Conservation (phyloP, 306 rosid species). For the Quercus gilva region DNA sequence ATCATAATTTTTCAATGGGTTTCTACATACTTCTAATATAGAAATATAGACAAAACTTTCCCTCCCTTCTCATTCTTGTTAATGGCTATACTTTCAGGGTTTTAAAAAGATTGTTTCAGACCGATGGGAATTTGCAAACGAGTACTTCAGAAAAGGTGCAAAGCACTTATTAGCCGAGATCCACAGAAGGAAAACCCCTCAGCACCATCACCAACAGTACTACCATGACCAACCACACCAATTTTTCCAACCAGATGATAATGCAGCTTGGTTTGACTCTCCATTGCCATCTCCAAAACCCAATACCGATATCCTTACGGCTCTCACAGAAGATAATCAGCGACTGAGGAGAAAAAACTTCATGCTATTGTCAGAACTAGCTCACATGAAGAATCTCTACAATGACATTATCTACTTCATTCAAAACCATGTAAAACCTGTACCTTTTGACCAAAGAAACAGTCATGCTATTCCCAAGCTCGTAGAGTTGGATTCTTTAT, state of each 20-base stretch:
- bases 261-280: conserved; percentile 27
- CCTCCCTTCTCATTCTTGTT: neutral
- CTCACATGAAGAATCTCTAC: conserved; percentile 83
- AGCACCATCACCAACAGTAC: conserved; percentile 44
- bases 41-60: neutral
- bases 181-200: conserved; percentile 71
- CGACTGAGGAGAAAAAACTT: conserved; percentile 63
- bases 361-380: conserved; percentile 68
- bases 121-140: conserved; percentile 86
- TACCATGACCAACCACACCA: conserved; percentile 32
- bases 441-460: conserved; percentile 28
- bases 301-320: conserved; percentile 40
- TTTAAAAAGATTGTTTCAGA: conserved; percentile 79
- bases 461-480: conserved; percentile 32
- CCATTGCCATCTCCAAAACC: conserved; percentile 37
- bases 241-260: conserved; percentile 34
- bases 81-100: conserved; percentile 41
- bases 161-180: conserved; percentile 57
- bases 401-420: conserved; percentile 71
- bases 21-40: neutral
- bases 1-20: too few species aligned
- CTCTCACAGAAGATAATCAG: conserved; percentile 66
- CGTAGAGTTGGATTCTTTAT: conserved; percentile 42
- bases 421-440: conserved; percentile 70
- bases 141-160: conserved; percentile 72